Evolutionary conservation across 75 land plant species (phyloP).

Genomic region (Cupressus sempervirens): DNA sequence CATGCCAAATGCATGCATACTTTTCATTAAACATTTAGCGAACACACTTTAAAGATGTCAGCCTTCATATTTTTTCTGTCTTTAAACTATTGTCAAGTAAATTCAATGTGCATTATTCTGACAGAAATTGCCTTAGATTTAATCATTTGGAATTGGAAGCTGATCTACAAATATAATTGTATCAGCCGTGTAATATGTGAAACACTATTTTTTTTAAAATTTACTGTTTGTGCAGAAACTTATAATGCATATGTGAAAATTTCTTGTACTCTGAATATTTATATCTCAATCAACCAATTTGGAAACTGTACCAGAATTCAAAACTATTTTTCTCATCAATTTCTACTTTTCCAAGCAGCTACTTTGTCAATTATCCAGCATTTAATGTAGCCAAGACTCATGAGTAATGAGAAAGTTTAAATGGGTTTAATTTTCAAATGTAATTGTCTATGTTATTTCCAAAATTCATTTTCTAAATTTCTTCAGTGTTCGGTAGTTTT

Average conservation of each 20-base stretch:
- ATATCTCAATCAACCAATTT: not conserved
- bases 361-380: not conserved
- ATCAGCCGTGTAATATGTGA: not conserved
- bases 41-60: not conserved
- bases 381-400: not conserved
- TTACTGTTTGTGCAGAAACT: not conserved
- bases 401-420: not conserved
- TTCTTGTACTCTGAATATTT: not conserved
- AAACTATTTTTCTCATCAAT: not conserved
- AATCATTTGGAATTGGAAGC: slow-evolving; percentile 1
- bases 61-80: not conserved
- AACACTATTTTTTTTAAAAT: not conserved
- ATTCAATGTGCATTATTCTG: not conserved
- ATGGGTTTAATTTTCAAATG: not conserved
- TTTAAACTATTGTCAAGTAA: not conserved
- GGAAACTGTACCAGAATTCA: not conserved
- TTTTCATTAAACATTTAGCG: not conserved
- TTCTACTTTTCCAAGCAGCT: not conserved
- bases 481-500: not conserved
- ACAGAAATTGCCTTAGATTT: not conserved
- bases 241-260: not conserved
- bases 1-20: not conserved
- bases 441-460: not conserved
- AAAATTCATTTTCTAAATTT: not conserved
- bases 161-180: not conserved